Conservation (phyloP, 305 asterid species). For the Ilex paraguariensis region DNA sequence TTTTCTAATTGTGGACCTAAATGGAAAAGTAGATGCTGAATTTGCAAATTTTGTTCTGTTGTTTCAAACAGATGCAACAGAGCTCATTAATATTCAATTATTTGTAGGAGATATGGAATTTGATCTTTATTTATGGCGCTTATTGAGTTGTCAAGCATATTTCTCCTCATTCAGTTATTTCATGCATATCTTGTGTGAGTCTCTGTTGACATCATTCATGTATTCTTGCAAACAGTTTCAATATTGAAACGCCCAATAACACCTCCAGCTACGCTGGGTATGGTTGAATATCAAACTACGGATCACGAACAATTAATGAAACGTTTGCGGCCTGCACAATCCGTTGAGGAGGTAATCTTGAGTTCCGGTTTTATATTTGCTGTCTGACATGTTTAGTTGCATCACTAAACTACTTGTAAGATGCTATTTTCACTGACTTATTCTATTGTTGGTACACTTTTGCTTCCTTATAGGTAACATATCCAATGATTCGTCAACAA, state of each 20-base stretch:
- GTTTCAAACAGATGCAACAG: too few relatives aligned
- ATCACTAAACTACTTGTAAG: not conserved
- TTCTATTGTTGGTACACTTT: slow-evolving; percentile 10
- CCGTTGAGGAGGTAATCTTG: slow-evolving; percentile 81
- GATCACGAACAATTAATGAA: slow-evolving; percentile 96
- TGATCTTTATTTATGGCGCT: too few relatives aligned
- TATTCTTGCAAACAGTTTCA: slow-evolving; percentile 45
- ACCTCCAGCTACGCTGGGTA: slow-evolving; percentile 89
- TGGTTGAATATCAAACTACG: slow-evolving; percentile 79
- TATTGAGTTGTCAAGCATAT: too few relatives aligned
- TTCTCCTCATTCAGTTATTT: too few relatives aligned
- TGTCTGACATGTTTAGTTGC: not conserved
- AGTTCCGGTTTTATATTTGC: not conserved
- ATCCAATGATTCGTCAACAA: slow-evolving; percentile 79
- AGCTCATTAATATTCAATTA: too few relatives aligned
- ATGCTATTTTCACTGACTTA: not conserved
- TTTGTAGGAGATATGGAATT: too few relatives aligned
- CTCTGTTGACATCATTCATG: not conserved
- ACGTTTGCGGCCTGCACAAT: slow-evolving; percentile 86
- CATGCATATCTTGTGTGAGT: too few relatives aligned
- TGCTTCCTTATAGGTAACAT: slow-evolving; percentile 54
- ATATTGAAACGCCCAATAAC: slow-evolving; percentile 89
- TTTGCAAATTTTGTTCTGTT: too few relatives aligned
- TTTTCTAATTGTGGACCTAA: too few relatives aligned
- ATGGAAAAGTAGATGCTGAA: too few relatives aligned